Evolutionary conservation across 768 basidiomycete species (phyloP).

Genomic region (Fomitopsis serialis): DNA sequence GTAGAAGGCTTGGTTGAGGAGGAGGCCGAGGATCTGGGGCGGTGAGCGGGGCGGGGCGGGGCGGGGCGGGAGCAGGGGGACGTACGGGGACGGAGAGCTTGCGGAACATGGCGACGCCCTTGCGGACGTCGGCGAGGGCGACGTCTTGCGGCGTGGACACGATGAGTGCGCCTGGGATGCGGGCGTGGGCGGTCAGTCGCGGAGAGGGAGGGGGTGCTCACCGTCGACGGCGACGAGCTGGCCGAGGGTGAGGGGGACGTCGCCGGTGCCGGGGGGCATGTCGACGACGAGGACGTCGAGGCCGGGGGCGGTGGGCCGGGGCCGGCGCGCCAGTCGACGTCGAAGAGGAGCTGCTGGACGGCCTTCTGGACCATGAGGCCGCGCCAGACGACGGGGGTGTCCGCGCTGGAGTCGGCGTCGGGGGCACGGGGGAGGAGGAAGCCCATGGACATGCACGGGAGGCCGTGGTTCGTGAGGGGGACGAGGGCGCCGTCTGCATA

Average conservation of each 20-base stretch:
- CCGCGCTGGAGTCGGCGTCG: conserved; percentile 46
- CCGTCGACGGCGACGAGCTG: conserved; percentile 84
- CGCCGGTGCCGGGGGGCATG: conserved; percentile 97
- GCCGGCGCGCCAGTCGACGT: conserved; percentile 78
- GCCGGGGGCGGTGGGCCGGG: conserved; percentile 32
- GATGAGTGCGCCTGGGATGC: conserved; percentile 72
- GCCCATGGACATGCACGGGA: conserved; percentile 97
- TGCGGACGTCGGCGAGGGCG: conserved; percentile 84
- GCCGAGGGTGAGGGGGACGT: conserved; percentile 88
- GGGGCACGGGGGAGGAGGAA: conserved; percentile 69
- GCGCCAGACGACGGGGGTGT: conserved; percentile 89
- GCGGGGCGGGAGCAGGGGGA: conserved; percentile 1
- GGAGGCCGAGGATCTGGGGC: conserved; percentile 71
- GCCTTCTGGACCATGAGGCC: conserved; percentile 99
- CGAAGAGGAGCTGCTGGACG: conserved; percentile 92
- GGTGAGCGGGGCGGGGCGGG: not conserved
- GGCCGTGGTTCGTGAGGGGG: conserved; percentile 81
- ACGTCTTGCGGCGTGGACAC: conserved; percentile 96
- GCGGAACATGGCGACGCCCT: conserved; percentile 88
- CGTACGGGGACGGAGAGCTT: conserved; percentile 85
- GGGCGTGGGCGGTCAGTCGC: not conserved
- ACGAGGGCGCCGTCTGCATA: conserved; percentile 68
- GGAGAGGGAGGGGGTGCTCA: conserved; percentile 28
- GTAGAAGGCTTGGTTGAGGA: conserved; percentile 88
- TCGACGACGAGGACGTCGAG: conserved; percentile 89